A percentile compares a stretch with the other conserved stretches of the same genome.
phyloP scores from a whole-genome alignment of 371 early-diverging fungal species.

The Zychaea mexicana region DNA sequence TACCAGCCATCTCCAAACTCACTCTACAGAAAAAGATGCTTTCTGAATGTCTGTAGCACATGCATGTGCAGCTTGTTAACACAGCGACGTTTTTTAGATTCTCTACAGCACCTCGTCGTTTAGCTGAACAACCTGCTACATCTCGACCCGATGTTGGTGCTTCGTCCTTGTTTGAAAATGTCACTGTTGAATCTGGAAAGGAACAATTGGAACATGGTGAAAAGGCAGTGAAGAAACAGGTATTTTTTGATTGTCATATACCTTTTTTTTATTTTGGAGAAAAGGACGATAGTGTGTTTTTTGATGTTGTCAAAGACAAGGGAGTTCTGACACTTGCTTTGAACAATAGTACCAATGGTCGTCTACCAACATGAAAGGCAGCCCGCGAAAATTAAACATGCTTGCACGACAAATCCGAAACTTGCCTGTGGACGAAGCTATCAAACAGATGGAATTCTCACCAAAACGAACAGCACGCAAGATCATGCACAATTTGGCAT shows the following conservation, averaged over 20 bases:
- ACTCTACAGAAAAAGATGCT: neutral
- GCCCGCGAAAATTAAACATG: conserved; percentile 83
- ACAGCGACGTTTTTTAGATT: conserved; percentile 2
- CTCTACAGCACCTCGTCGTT: conserved; percentile 5
- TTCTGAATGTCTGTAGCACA: neutral
- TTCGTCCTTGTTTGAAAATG: conserved; percentile 60
- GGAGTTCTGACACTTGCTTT: neutral
- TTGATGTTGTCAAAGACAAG: neutral
- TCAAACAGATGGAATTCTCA: conserved; percentile 86
- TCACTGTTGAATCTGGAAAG: conserved; percentile 45
- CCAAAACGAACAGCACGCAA: conserved; percentile 77
- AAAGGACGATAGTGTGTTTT: neutral
- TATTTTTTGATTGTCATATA: conserved; percentile 22
- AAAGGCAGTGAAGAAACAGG: conserved; percentile 47
- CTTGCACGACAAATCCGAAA: conserved; percentile 86
- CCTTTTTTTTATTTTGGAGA: neutral
- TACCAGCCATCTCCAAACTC: neutral
- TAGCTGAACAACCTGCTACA: conserved; percentile 15
- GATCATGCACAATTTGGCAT: conserved; percentile 71
- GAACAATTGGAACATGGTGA: conserved; percentile 28
- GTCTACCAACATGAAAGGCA: conserved; percentile 72
- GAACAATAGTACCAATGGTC: conserved; percentile 62
- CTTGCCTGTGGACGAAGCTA: conserved; percentile 78
- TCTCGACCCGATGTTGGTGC: conserved; percentile 55
- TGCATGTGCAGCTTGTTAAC: neutral